These are phyloP conservation scores for Aristolochia fimbriata DNA, from an alignment of 164 flowering plant genomes.

Conservation along the genomic window DNA sequence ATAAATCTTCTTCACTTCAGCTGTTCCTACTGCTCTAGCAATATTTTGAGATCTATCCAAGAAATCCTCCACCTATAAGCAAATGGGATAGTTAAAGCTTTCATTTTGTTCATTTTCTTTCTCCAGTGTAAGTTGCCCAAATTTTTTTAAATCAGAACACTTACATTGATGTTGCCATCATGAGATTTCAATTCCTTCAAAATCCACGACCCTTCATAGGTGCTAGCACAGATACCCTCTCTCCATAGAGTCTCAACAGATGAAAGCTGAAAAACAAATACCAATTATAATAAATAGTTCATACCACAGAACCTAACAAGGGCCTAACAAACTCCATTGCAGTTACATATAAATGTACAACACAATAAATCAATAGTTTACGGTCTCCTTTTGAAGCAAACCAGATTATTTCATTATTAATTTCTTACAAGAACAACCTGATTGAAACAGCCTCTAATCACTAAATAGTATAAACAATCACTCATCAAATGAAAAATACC, in stretches of 20 bases:
- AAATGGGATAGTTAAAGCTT: neutral
- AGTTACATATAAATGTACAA: neutral
- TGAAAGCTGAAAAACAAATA: conserved; percentile 30
- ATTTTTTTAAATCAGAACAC: neutral
- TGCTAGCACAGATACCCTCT: conserved; percentile 51
- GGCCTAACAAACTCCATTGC: neutral
- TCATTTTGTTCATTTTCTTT: neutral
- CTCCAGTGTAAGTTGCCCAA: neutral
- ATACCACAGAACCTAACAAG: neutral
- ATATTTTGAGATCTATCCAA: conserved; percentile 40
- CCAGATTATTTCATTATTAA: neutral
- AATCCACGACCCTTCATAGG: conserved; percentile 42
- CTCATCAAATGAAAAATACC: conserved; percentile 23
- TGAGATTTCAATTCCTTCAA: conserved; percentile 33
- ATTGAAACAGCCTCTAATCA: neutral
- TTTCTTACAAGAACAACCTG: neutral
- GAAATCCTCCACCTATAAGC: conserved; percentile 51
- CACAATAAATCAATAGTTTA: neutral
- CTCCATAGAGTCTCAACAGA: conserved; percentile 51
- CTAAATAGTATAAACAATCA: neutral
- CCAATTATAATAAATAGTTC: too few relatives aligned
- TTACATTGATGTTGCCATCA: conserved; percentile 38
- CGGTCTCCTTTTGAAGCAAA: neutral
- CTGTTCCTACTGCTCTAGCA: conserved; percentile 40
- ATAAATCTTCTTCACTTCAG: conserved; percentile 26